A percentile compares a stretch with the other conserved stretches of the same genome.
Conservation (phyloP, 2,329 filamentous ascomycete species). For the Calycina marina region DNA sequence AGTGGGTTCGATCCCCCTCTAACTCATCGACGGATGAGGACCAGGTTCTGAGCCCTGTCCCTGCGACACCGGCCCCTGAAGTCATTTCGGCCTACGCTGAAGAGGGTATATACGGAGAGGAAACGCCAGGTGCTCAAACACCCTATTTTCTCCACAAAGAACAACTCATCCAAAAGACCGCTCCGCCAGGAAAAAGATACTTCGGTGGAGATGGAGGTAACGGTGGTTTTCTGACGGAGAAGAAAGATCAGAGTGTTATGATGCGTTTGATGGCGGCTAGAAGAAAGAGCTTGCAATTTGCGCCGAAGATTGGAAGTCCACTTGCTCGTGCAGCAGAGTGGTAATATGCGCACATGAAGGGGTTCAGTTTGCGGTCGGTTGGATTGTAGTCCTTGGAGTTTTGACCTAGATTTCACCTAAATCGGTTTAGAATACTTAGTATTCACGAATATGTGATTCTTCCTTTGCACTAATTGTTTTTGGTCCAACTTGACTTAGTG, state of each 20-base stretch:
- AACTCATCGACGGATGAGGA: slow-evolving; percentile 7
- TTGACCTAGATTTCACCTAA: no score
- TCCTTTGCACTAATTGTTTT: no score
- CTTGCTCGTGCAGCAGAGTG: slow-evolving; percentile 32
- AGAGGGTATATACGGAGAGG: slow-evolving; percentile 17
- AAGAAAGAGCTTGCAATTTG: slow-evolving; percentile 65
- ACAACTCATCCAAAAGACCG: slow-evolving; percentile 20
- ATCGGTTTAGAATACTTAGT: no score
- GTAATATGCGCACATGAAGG: neutral
- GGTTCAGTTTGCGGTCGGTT: neutral
- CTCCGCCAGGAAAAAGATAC: slow-evolving; percentile 17
- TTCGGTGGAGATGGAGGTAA: slow-evolving; percentile 10
- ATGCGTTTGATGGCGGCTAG: slow-evolving; percentile 49
- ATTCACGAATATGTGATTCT: no score
- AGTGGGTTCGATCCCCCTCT: slow-evolving; percentile 22
- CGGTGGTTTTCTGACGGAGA: slow-evolving; percentile 27
- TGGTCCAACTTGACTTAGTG: no score
- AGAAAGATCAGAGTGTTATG: slow-evolving; percentile 35
- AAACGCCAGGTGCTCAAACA: slow-evolving; percentile 18
- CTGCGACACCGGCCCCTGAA: slow-evolving; percentile 20
- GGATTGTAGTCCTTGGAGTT: neutral
- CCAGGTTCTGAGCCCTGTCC: slow-evolving; percentile 19
- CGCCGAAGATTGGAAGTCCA: slow-evolving; percentile 61
- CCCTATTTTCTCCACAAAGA: slow-evolving; percentile 21
- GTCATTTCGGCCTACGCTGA: slow-evolving; percentile 19